phyloP scores from a whole-genome alignment of 208 protist genomes.

The Perkinsela sp. region DNA sequence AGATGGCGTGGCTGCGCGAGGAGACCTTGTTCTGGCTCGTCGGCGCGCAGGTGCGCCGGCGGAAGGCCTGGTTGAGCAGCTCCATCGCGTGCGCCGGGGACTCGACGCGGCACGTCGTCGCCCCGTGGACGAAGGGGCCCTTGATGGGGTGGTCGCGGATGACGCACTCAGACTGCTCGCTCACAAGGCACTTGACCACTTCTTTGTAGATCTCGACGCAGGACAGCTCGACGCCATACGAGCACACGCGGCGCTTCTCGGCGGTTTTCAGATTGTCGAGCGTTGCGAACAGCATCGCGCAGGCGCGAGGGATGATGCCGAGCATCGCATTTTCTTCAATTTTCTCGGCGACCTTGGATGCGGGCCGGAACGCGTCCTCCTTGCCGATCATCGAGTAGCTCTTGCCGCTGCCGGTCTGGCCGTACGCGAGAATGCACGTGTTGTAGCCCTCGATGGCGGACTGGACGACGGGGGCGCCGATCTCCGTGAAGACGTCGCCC shows the following conservation, averaged over 20 bases:
- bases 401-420: constrained; percentile 61
- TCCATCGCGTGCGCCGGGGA: constrained; percentile 48
- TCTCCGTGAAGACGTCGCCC: constrained; percentile 24
- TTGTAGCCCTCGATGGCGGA: constrained; percentile 52
- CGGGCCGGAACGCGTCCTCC: not conserved
- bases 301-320: constrained; percentile 44
- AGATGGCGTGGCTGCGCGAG: constrained; percentile 83
- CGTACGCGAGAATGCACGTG: constrained; percentile 57
- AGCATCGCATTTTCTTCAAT: not conserved
- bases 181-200: constrained; percentile 35
- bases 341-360: not conserved
- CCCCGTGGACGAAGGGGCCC: constrained; percentile 51
- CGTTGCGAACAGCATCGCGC: constrained; percentile 21
- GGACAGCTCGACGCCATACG: constrained; percentile 22
- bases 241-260: constrained; percentile 3
- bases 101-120: constrained; percentile 57
- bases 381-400: constrained; percentile 61
- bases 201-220: constrained; percentile 71
- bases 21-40: constrained; percentile 82
- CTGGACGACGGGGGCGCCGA: constrained; percentile 32
- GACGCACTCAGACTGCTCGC: constrained; percentile 2
- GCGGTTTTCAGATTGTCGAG: constrained; percentile 24
- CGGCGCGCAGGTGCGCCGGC: constrained; percentile 25
- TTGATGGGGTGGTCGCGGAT: constrained; percentile 51
- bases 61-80: constrained; percentile 33